Percentiles rank a stretch among this genome's conserved stretches.
Evolutionary conservation across 1,284 basidiomycete genomes (phyloP).

Genomic region (Volvariella surrecta): DNA sequence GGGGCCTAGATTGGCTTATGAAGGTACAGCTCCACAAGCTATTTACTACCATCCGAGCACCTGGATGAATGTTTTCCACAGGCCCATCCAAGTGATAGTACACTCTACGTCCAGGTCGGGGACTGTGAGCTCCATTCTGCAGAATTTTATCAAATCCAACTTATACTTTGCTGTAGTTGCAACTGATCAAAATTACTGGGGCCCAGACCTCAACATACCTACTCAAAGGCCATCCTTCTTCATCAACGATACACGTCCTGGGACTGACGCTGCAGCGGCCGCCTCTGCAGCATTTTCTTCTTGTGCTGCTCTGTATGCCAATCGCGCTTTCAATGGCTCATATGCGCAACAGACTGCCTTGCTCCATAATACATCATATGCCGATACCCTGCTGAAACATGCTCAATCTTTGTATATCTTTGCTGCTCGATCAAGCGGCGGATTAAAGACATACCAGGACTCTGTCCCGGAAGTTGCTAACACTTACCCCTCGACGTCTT

Average conservation of each 20-base stretch:
- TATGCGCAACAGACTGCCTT: slow-evolving; percentile 48
- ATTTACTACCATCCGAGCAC: neutral
- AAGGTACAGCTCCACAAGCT: slow-evolving; percentile 40
- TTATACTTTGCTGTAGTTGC: slow-evolving; percentile 25
- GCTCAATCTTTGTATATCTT: slow-evolving; percentile 69
- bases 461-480: slow-evolving; percentile 56
- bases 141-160: neutral
- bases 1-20: slow-evolving; percentile 88
- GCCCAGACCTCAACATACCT: slow-evolving; percentile 78
- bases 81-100: slow-evolving; percentile 73
- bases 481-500: slow-evolving; percentile 70
- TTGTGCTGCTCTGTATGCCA: slow-evolving; percentile 74
- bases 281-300: slow-evolving; percentile 83
- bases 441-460: slow-evolving; percentile 50
- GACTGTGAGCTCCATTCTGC: slow-evolving; percentile 28
- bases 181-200: slow-evolving; percentile 79
- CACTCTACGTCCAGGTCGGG: slow-evolving; percentile 76
- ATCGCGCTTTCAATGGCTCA: slow-evolving; percentile 36
- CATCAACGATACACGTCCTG: slow-evolving; percentile 73
- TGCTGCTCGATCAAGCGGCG: slow-evolving; percentile 55
- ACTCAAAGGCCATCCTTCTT: slow-evolving; percentile 66
- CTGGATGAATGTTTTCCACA: slow-evolving; percentile 20
- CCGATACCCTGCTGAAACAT: slow-evolving; percentile 60
- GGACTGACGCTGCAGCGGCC: slow-evolving; percentile 83
- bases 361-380: slow-evolving; percentile 70